phyloP scores from a whole-genome alignment of 305 asterid genomes.

The Withania somnifera region DNA sequence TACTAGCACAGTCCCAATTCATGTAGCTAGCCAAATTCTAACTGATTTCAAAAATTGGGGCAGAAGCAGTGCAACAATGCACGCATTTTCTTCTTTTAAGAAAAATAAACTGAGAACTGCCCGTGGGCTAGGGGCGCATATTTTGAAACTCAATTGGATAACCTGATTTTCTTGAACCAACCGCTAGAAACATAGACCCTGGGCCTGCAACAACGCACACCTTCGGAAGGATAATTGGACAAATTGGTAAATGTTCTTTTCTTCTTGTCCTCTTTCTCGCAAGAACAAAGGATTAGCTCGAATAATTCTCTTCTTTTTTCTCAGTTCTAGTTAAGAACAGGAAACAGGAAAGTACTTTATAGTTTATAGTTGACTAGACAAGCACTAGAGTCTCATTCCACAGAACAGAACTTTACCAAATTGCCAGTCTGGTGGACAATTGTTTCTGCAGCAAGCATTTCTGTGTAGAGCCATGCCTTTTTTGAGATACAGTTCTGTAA shows the following conservation, averaged over 20 bases:
- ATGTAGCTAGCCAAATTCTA: background rate
- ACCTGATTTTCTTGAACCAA: background rate
- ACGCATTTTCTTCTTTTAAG: background rate
- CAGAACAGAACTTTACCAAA: constrained; percentile 42
- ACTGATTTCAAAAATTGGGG: background rate
- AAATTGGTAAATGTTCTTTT: background rate
- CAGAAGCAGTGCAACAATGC: background rate
- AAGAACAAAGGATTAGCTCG: background rate
- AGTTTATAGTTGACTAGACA: background rate
- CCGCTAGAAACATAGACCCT: background rate
- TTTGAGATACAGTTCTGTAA: constrained; percentile 70
- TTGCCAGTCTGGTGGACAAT: constrained; percentile 71
- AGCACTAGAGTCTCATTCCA: background rate
- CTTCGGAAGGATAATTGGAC: background rate
- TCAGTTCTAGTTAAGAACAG: background rate
- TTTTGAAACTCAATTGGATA: background rate
- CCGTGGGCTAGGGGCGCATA: background rate
- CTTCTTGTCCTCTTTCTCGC: background rate
- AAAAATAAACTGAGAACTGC: background rate
- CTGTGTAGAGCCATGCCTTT: constrained; percentile 84
- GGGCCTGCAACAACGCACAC: background rate
- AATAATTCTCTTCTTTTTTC: background rate
- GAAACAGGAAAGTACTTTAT: background rate
- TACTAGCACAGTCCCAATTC: background rate
- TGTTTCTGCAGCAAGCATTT: constrained; percentile 97